Evolutionary conservation across 2,329 filamentous ascomycete genomes (phyloP), one percentile per base, ranked within the genome.

Genomic region (Orbilia javanica): DNA sequence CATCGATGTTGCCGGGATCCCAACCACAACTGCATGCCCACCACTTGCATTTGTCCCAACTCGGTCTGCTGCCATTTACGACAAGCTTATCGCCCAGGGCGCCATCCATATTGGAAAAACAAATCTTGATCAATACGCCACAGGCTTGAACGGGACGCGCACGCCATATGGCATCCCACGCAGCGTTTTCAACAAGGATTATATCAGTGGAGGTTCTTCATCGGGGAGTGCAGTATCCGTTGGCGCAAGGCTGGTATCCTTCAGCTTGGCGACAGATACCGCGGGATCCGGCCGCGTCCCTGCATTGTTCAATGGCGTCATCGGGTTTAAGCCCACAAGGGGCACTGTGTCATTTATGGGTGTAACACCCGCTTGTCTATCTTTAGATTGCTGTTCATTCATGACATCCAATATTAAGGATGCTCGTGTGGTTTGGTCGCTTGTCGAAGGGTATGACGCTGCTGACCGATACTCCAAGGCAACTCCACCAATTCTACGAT

Each of bases 51-150:
- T 85, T 75, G 82, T 83, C 11, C 85, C 86, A 7, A 82, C 82
- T 10, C 78, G 80, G 8, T 85, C 83, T 48, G 84, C 85, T 1
- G 81, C 82, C 4, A 84, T 86, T 4, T 84, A 86, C 29, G 82
- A 83, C 5, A 84, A 83, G 52, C 74, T 85, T 8, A 82, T 86
- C 13, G 81, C 82, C 2, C 83, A 84, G 31, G 86, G 86, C 7
- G 86, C 84, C 1, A 81, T 87, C 1, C 85, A 85, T 65, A 83
- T 87, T 8, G 86, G 86, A 66, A 81, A 81, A 64, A 85, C 85
- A 11, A 88, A 88, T 80, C 85, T 90, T 67, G 89, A 91, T 81
- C 89, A 90, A 82, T 85, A 90, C 3, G 89, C 89, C 1, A 90
- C 89, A 0, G 89, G 89, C 0, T 84, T 90, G 1, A 88, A 86